A percentile compares a stretch with the other conserved stretches of the same genome.
Evolutionary conservation across 2,329 filamentous ascomycete species (phyloP).

Genomic region (Microthyrium microscopicum): DNA sequence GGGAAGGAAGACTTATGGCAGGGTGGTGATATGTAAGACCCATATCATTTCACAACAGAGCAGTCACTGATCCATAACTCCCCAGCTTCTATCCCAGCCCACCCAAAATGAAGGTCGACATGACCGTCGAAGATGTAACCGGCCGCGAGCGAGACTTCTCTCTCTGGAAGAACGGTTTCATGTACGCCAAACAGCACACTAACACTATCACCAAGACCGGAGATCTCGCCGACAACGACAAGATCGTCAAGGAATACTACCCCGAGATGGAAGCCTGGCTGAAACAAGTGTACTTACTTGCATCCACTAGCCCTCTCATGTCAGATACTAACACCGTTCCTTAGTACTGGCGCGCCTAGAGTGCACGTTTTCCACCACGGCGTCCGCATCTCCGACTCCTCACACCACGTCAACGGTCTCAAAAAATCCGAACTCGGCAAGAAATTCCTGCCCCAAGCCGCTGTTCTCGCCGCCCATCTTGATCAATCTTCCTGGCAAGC

Average conservation of each 20-base stretch:
- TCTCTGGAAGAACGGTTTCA: constrained; percentile 7
- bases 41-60: not conserved
- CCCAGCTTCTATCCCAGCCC: constrained; percentile 7
- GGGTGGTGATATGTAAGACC: constrained; percentile 6
- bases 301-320: not conserved
- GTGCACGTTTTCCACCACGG: constrained; percentile 5
- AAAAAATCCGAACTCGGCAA: not conserved
- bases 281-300: constrained; percentile 4
- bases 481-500: constrained; percentile 7
- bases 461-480: constrained; percentile 5
- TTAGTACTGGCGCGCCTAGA: constrained; percentile 7
- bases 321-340: not conserved
- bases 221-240: constrained; percentile 6
- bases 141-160: constrained; percentile 8
- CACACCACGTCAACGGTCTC: not conserved
- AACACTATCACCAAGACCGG: constrained; percentile 1
- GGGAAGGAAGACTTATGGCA: constrained; percentile 9
- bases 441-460: constrained; percentile 1
- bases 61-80: no score
- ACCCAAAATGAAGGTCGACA: constrained; percentile 5
- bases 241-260: constrained; percentile 7
- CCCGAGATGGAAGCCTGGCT: constrained; percentile 8
- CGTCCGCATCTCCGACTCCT: not conserved
- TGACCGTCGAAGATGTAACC: constrained; percentile 5
- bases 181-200: constrained; percentile 4